These are phyloP conservation scores for Pyrenula massariospora DNA, from an alignment of 495 filamentous ascomycete genomes.

Conservation along the genomic window DNA sequence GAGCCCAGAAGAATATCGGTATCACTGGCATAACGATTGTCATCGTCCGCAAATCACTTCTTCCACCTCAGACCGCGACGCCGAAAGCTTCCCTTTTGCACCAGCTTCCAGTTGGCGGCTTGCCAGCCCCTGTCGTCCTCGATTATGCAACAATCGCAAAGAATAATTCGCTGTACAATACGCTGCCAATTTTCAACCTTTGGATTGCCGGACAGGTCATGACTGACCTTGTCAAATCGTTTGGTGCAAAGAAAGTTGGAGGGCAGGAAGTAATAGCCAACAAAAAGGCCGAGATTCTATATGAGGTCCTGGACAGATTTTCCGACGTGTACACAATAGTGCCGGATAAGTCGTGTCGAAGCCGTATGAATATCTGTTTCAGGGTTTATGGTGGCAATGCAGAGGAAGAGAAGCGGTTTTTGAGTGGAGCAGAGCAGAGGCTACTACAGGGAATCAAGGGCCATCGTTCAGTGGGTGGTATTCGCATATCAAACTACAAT, in stretches of 20 bases:
- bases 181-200: conserved; percentile 82
- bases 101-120: conserved; percentile 44
- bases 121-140: conserved; percentile 66
- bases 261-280: conserved; percentile 59
- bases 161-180: conserved; percentile 90
- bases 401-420: conserved; percentile 63
- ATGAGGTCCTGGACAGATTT: conserved; percentile 60
- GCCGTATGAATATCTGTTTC: conserved; percentile 90
- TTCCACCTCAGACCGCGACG: conserved; percentile 48
- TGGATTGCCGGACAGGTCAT: conserved; percentile 83
- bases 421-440: conserved; percentile 52
- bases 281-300: conserved; percentile 63
- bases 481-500: conserved; percentile 38
- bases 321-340: conserved; percentile 61
- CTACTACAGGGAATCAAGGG: conserved; percentile 67
- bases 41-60: conserved; percentile 64
- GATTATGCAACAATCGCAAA: conserved; percentile 72
- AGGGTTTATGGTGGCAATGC: conserved; percentile 52
- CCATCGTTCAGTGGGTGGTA: conserved; percentile 66
- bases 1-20: conserved; percentile 87
- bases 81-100: conserved; percentile 54
- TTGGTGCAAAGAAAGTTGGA: conserved; percentile 50
- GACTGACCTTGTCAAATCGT: conserved; percentile 46
- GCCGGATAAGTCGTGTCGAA: conserved; percentile 58
- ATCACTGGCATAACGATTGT: conserved; percentile 75